phyloP scores from a whole-genome alignment of 1,284 basidiomycete species.

The Tilletia horrida region DNA sequence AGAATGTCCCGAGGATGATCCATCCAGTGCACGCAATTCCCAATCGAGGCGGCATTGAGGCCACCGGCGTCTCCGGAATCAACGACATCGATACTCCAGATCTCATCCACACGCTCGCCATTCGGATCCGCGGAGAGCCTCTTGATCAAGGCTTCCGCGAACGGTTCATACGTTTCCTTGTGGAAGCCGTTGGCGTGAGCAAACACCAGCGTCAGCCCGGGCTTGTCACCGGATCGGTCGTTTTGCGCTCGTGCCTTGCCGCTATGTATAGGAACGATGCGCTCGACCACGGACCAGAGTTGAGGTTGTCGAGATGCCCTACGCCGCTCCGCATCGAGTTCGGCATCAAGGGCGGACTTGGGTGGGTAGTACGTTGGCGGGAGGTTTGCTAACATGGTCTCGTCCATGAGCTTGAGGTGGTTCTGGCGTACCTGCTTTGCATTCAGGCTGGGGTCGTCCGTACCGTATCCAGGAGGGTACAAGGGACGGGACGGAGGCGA shows the following conservation, averaged over 20 bases:
- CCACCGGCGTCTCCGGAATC: constrained; percentile 73
- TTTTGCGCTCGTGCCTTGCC: background rate
- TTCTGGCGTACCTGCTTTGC: background rate
- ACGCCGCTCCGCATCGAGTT: background rate
- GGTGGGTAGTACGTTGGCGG: constrained; percentile 14
- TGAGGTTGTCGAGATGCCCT: background rate
- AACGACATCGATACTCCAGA: constrained; percentile 74
- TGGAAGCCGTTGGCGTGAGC: constrained; percentile 77
- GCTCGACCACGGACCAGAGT: constrained; percentile 12
- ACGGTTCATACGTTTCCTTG: constrained; percentile 61
- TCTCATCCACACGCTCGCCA: constrained; percentile 63
- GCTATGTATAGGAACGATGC: background rate
- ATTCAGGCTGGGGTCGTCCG: background rate
- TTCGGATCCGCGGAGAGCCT: constrained; percentile 16
- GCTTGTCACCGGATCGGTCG: constrained; percentile 24
- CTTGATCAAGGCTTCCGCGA: constrained; percentile 3
- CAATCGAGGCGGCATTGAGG: constrained; percentile 64
- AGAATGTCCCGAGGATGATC: constrained; percentile 71
- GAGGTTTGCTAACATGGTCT: background rate
- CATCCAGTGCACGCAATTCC: constrained; percentile 66
- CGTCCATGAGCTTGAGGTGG: background rate
- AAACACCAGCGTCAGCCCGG: constrained; percentile 67
- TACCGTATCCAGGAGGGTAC: background rate
- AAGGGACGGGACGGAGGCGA: background rate
- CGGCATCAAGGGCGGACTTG: background rate